Evolutionary conservation across 176 grass and related monocot species (phyloP), one percentile per base, ranked within the genome.

Genomic region (Coix lacrymajobi): DNA sequence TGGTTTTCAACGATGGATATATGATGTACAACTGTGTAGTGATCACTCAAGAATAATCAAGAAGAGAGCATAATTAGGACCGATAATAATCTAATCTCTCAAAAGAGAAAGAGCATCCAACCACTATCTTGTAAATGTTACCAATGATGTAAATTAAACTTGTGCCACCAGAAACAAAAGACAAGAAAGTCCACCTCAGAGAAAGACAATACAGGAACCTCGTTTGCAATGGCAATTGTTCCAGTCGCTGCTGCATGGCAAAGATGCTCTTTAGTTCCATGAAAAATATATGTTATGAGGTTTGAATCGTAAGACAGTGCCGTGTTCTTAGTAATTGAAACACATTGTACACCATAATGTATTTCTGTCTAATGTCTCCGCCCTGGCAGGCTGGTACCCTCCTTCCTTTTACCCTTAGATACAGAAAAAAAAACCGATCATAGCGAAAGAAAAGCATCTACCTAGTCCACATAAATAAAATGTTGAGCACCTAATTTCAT

Each of bases 191-290:
- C 3, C 48, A 96, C 94, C 94, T 96, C 88, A 84, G 86, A 87
- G 54, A 62, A 86, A 81, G 84, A 91, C 66, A 96, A 91, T 56
- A 96, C 43, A 85, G 88, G 91, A 69, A 93, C 86, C 77, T 66
- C 62, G 66, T 87, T 72, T 81, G 61, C 28, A 51, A 77, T 77
- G 66, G 56, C 56, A 62, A 81, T 77, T 58, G 52, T 61, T 54
- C 77, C 69, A 6, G 81, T 76, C 14, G 73, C 68, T 66, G 77
- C 93, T 92, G 90, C 81, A 84, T 28, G 22, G 26, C 7, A 86
- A 83, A 71, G 25, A 83, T 83, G 31, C 62, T 49, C 37, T 26
- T 87, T 77, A 91, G 76, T 83, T 76, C 10, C 34, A 25, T 0
- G 32, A 40, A 28, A 73, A 33, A 61, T 30, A 76, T 33, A n/a